Evolutionary conservation across 148 eudicot species (phyloP), one percentile per base, ranked within the genome.

Genomic region (Beta vulgaris): DNA sequence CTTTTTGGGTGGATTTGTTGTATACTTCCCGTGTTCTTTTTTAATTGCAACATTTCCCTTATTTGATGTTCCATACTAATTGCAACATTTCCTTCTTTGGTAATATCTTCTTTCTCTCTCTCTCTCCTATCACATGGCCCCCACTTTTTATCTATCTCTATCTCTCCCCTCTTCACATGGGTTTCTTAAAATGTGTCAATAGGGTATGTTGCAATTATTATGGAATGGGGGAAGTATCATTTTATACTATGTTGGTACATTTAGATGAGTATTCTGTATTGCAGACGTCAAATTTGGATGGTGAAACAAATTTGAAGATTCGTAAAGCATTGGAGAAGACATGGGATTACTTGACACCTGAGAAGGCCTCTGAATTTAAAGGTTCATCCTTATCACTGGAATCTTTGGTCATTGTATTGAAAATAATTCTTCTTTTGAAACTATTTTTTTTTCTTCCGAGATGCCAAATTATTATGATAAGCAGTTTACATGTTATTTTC

Each of bases 261-360:
- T 51, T 68, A 65, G 74, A 73, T 55, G 49, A 1, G n/a, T 76
- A 55, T 16, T 59, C 71, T 77, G 39, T 53, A n/a, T 79, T 68
- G 64, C 85, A 95, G 99, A 95, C 99, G 46, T 90, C 97, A 64
- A 95, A 95, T 88, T 80, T 95, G 81, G 99, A 95, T 66, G 99
- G 99, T 69, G 99, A 95, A 85, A 95, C 99, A 71, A 95, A 95
- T 83, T 83, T 95, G 82, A 95, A 95, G 90, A 95, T 95, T 49
- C 87, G 99, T 80, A 95, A 95, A 85, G 99, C 97, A 63, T 77
- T 88, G 78, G 99, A 95, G 74, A 92, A 91, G 86, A 95, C 99
- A 13, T 95, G 99, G 99, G 99, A 95, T 82, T 89, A 85, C 59
- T 77, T 92, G 72, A 71, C 84, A 23, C 90, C 92, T 44, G 97